Base-by-base conservation (phyloP, 2,329 filamentous ascomycete genomes). In the Venturia oleaginea region DNA sequence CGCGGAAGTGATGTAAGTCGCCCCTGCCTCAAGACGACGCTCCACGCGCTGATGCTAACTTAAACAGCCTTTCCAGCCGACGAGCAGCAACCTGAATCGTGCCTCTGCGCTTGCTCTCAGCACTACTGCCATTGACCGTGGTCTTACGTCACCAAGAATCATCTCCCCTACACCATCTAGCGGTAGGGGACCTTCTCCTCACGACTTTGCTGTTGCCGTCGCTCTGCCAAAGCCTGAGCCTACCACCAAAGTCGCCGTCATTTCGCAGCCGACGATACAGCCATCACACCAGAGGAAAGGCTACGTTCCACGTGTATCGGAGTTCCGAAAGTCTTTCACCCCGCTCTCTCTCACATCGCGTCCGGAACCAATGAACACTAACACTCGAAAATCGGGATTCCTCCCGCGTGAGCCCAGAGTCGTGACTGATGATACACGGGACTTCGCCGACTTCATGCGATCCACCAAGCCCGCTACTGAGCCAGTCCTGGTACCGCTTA, bases 391-490 rank as follows among this genome's bases (percentile, higher is more conserved):
- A 68, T 70, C 1, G 42, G 72, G 75, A 68, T 65, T 75, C 17
- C 69, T 74, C 66, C 85, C 91, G 30, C 84, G 92, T 67, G 92
- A 96, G 68, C 86, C 91, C 1, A 84, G 88, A 67, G 80, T 89
- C 10, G 81, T 85, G 11, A 80, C 82, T 5, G 89, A 92, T 67
- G 91, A 91, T 0, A 84, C 88, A 10, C 82, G 86, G 57, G 92
- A 96, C 70, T 91, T 97, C 76, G 90, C 91, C 27, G 89, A 95
- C 66, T 97, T 96, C 73, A 91, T 96, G 70, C 88, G 91, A 66
- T 90, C 89, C 0, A 96, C 91, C 37, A 91, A 91, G 1, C 93
- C 70, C 65, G 70, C 67, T 66, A 66, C 63, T 32, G 66, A 62
- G 19, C 70, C 42, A 43, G 30, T 30, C 10, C 27, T 68, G 5